Evolutionary conservation across 495 filamentous ascomycete species (phyloP), one percentile per base, ranked within the genome.

Genomic region (Parathielavia appendiculata): DNA sequence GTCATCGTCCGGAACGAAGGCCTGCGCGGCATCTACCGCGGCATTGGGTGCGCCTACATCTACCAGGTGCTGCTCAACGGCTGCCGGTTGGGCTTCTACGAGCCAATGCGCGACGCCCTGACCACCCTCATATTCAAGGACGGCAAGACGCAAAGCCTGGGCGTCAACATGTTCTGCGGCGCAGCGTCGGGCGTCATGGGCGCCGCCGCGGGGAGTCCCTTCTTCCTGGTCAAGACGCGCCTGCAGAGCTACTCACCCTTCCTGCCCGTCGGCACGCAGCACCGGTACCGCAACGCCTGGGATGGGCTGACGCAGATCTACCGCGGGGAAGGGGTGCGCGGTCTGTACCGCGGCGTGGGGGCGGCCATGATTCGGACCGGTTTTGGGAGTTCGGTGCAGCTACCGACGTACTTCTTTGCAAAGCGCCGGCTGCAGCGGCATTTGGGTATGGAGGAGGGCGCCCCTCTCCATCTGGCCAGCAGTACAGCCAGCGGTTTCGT

Each of bases 161-260:
- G 83, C 17, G 82, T 95, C 74, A 99, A 99, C 71, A 88, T 99
- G 76, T 87, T 97, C 66, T 84, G 87, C 45, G 93, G 93, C 60
- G 93, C 93, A 8, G 72, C 83, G 4, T 92, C 89, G 8, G 93
- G 93, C 57, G 86, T 97, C 44, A 79, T 97, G 41, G 93, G 93
- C 56, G 93, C 93, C 7, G 87, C 87, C 10, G 87, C 87, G 14
- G 93, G 91, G 20, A 96, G 91, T 26, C 95, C 93, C 1, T 97
- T 99, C 71, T 99, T 97, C 77, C 81, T 99, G n/a, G 87, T 96
- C 69, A 99, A 99, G 77, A 99, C 93, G 10, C 84, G 93, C 14
- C 79, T 99, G 56, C 93, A 99, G 72, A 95, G 90, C 48, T 97
- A 80, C 76, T 96, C 91, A 10, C 91, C 92, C 6, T 95, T 95